Percentiles rank a stretch among this genome's conserved stretches.
These are phyloP conservation scores for Xenosphaeropsis pyriputrescens DNA, from an alignment of 2,329 filamentous ascomycete genomes.

Conservation along the genomic window DNA sequence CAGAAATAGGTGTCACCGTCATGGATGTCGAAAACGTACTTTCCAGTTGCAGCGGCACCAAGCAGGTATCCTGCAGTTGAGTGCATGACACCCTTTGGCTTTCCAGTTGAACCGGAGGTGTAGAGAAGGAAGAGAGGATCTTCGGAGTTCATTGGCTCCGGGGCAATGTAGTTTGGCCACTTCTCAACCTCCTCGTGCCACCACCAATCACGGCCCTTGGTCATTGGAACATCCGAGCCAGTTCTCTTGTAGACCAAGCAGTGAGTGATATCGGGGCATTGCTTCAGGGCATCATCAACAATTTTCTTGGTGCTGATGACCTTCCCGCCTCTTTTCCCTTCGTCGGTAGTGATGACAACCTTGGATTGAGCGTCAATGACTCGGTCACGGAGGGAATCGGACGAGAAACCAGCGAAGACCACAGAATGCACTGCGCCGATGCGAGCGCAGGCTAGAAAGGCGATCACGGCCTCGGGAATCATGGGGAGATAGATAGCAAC, in stretches of 20 bases:
- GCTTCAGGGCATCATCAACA: conserved; percentile 91
- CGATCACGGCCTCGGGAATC: conserved; percentile 90
- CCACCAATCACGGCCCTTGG: conserved; percentile 79
- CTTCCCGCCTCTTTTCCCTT: conserved; percentile 96
- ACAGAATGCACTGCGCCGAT: conserved; percentile 96
- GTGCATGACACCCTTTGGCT: conserved; percentile 98
- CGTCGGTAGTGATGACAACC: conserved; percentile 92
- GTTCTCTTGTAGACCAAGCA: conserved; percentile 93
- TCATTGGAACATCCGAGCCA: conserved; percentile 84
- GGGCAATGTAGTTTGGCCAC: conserved; percentile 84
- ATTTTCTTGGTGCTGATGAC: conserved; percentile 98
- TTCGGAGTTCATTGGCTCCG: conserved; percentile 81
- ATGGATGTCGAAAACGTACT: conserved; percentile 98
- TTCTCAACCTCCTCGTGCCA: conserved; percentile 99
- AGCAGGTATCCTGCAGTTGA: conserved; percentile 92
- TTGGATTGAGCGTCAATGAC: conserved; percentile 82
- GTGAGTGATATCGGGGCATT: conserved; percentile 77
- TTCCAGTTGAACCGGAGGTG: conserved; percentile 93
- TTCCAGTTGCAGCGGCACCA: conserved; percentile 83
- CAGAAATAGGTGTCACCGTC: conserved; percentile 91
- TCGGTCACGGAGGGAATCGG: conserved; percentile 88
- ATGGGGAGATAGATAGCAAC: conserved; percentile 96
- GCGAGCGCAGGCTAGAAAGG: conserved; percentile 79
- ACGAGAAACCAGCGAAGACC: conserved; percentile 94
- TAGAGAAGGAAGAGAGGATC: conserved; percentile 96